Conservation (phyloP, 2,329 filamentous ascomycete species). For the Fusarium sp. region DNA sequence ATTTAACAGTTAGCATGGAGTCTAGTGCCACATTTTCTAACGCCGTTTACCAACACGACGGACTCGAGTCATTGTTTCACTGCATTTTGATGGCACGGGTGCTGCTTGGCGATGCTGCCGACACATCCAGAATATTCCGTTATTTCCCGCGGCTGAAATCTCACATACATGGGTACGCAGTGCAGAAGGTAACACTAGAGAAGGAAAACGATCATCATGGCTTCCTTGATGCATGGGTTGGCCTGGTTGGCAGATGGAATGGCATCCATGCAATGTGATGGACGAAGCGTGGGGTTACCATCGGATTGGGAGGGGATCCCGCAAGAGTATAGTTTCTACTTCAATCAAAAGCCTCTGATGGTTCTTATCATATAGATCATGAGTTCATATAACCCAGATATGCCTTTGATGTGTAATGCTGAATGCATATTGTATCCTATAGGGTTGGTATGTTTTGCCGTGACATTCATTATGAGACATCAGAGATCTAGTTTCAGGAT, state of each 20-base stretch:
- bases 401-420: neutral
- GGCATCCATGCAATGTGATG: constrained; percentile 1
- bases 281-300: constrained; percentile 25
- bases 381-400: too few relatives aligned
- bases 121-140: constrained; percentile 18
- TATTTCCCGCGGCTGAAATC: constrained; percentile 21
- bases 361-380: too few relatives aligned
- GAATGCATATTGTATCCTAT: neutral
- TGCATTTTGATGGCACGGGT: constrained; percentile 4
- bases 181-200: neutral
- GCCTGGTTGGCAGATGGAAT: constrained; percentile 1
- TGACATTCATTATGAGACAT: constrained; percentile 15
- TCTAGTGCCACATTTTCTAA: neutral
- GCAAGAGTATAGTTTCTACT: neutral
- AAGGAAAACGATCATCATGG: constrained; percentile 6
- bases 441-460: constrained; percentile 26
- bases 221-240: constrained; percentile 9
- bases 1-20: neutral
- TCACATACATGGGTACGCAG: constrained; percentile 9
- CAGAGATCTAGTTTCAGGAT: constrained; percentile 24
- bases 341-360: too few relatives aligned
- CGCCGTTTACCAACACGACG: neutral
- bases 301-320: neutral
- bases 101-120: constrained; percentile 18
- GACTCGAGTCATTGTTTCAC: constrained; percentile 16